Conservation (phyloP, 2,329 filamentous ascomycete genomes). For the Ophiocordyceps camponoti-saundersi region DNA sequence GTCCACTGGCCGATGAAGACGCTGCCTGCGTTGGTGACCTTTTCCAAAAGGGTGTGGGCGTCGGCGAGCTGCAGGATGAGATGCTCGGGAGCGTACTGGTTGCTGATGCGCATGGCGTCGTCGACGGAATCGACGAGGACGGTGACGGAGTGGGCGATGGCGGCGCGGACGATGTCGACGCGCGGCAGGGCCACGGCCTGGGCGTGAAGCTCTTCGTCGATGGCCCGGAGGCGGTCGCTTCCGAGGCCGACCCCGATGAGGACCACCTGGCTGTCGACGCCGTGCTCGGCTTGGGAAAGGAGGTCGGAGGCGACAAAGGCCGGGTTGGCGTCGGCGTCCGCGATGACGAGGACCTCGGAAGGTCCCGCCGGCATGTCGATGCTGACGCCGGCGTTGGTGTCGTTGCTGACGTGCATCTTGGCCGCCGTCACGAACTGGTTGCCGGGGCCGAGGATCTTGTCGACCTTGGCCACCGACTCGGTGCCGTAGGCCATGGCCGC, state of each 20-base stretch:
- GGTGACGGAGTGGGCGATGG: conserved; percentile 84
- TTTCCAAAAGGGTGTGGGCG: conserved; percentile 54
- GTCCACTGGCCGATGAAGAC: conserved; percentile 96
- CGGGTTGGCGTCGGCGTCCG: conserved; percentile 74
- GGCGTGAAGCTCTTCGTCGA: conserved; percentile 78
- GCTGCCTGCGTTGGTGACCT: conserved; percentile 85
- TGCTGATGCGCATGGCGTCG: conserved; percentile 69
- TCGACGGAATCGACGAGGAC: conserved; percentile 55
- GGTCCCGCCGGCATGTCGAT: conserved; percentile 98
- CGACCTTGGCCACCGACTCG: conserved; percentile 84
- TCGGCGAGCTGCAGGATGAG: conserved; percentile 78
- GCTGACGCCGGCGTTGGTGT: conserved; percentile 84
- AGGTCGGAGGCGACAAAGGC: conserved; percentile 93
- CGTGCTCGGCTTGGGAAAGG: conserved; percentile 90
- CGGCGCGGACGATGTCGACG: conserved; percentile 80
- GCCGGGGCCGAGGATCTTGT: conserved; percentile 94
- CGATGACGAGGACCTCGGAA: conserved; percentile 90
- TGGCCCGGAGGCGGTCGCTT: conserved; percentile 57
- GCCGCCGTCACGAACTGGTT: conserved; percentile 98
- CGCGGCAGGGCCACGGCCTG: conserved; percentile 79
- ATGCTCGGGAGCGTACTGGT: conserved; percentile 91
- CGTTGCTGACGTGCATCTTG: conserved; percentile 97
- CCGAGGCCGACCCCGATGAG: conserved; percentile 69
- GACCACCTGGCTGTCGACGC: conserved; percentile 88
- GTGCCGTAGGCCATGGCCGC: conserved; percentile 97